phyloP scores from a whole-genome alignment of 2,329 filamentous ascomycete genomes.

The Chalaropsis ovoidea region DNA sequence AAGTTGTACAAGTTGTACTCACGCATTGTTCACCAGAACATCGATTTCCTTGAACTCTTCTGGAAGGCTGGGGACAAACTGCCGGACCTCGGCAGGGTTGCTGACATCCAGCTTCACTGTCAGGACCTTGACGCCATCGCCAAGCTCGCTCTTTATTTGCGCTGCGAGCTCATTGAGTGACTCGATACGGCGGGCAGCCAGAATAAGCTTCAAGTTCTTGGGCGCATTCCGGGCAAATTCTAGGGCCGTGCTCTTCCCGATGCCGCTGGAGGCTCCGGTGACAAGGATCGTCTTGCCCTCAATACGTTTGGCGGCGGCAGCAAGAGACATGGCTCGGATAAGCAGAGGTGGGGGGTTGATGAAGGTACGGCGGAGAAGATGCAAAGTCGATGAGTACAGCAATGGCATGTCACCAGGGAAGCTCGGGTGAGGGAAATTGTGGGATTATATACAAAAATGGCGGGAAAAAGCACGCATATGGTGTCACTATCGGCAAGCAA shows the following conservation, averaged over 20 bases:
- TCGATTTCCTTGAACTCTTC: constrained; percentile 76
- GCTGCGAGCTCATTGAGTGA: constrained; percentile 63
- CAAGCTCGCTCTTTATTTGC: constrained; percentile 67
- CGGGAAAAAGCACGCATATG: constrained; percentile 4
- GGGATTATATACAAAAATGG: background rate
- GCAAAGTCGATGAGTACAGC: background rate
- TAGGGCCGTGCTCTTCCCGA: constrained; percentile 71
- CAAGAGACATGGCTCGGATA: constrained; percentile 40
- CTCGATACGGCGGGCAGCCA: constrained; percentile 82
- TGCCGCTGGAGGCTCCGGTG: constrained; percentile 87
- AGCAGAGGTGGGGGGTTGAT: background rate
- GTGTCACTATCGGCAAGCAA: background rate
- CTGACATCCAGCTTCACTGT: constrained; percentile 81
- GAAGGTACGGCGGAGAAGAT: background rate
- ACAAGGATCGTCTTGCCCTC: constrained; percentile 86
- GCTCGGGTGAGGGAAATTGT: background rate
- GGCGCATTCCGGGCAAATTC: constrained; percentile 86
- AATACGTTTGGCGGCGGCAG: constrained; percentile 70
- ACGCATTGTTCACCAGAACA: constrained; percentile 94
- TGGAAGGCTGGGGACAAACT: constrained; percentile 63
- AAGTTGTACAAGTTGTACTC: constrained; percentile 34
- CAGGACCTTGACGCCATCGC: constrained; percentile 68
- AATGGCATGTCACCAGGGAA: constrained; percentile 14
- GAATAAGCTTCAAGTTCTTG: constrained; percentile 66
- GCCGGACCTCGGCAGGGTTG: constrained; percentile 60